Evolutionary conservation across 1,139 yeast species (phyloP).

Genomic region (Blastobotrys raffinosifermentans): DNA sequence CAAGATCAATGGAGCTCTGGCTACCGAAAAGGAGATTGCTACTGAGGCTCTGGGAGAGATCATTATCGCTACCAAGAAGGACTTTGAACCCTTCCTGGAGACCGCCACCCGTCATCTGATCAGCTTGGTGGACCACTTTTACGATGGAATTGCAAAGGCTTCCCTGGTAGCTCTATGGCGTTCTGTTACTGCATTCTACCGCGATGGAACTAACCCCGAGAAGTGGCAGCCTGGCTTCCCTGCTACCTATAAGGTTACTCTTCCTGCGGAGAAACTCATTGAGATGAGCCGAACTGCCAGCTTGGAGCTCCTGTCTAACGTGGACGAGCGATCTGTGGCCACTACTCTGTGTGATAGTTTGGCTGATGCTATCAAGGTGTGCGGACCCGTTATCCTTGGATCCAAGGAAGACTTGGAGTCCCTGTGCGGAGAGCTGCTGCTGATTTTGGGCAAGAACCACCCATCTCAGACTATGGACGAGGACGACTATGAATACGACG

Average conservation of each 20-base stretch:
- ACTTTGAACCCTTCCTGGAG: conserved; percentile 74
- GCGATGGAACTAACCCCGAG: conserved; percentile 31
- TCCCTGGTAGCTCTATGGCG: conserved; percentile 82
- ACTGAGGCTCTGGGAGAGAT: conserved; percentile 86
- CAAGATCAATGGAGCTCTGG: conserved; percentile 88
- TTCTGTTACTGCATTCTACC: conserved; percentile 66
- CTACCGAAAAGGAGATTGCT: conserved; percentile 97
- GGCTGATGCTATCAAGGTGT: conserved; percentile 59
- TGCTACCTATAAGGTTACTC: conserved; percentile 29
- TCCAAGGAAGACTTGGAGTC: conserved; percentile 58
- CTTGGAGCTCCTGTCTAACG: conserved; percentile 60
- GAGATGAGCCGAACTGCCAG: conserved; percentile 63
- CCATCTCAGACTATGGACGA: conserved; percentile 64
- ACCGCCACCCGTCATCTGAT: conserved; percentile 58
- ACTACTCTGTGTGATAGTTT: conserved; percentile 71
- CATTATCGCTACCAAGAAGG: conserved; percentile 77
- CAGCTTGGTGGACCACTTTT: conserved; percentile 77
- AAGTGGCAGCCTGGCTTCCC: conserved; percentile 73
- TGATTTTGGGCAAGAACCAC: conserved; percentile 72
- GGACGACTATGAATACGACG: conserved; percentile 54
- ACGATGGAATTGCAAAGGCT: conserved; percentile 81
- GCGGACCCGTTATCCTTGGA: conserved; percentile 66
- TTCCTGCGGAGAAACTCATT: conserved; percentile 50
- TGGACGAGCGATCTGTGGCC: conserved; percentile 75
- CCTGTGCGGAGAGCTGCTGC: conserved; percentile 64